Conservation (phyloP, 371 early-diverging fungal genomes). For the Nematocida parisii region DNA sequence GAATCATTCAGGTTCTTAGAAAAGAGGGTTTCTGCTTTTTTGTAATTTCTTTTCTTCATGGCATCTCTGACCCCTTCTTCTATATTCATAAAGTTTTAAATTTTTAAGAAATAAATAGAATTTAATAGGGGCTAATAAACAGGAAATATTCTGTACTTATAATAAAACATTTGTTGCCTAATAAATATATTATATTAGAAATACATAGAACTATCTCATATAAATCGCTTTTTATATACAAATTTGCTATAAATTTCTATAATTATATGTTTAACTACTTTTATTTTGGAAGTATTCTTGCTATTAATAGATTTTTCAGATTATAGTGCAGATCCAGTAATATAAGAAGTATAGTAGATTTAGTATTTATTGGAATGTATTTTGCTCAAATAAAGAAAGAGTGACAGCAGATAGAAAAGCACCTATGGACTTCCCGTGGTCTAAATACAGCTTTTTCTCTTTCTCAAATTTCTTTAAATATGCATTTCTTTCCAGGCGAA, state of each 20-base stretch:
- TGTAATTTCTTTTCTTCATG: conserved; percentile 47
- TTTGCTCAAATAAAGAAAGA: conserved; percentile 67
- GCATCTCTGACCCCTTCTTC: conserved; percentile 16
- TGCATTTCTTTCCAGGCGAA: conserved; percentile 59
- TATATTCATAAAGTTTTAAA: conserved; percentile 15
- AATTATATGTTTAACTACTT: no score
- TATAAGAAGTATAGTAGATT: neutral
- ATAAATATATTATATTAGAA: no score
- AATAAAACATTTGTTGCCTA: no score
- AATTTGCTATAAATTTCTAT: no score
- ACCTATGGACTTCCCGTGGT: conserved; percentile 61
- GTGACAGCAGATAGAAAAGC: conserved; percentile 69
- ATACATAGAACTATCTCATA: no score
- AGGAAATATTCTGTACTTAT: no score
- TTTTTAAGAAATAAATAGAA: neutral
- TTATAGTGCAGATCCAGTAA: no score
- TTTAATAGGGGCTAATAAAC: no score
- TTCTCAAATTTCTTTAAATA: conserved; percentile 57
- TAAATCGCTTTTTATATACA: no score
- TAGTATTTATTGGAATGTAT: conserved; percentile 63
- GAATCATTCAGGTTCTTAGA: conserved; percentile 53
- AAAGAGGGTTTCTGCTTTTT: conserved; percentile 60
- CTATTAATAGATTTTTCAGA: no score
- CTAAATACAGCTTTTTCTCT: conserved; percentile 63
- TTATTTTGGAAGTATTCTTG: no score